A percentile compares a stretch with the other conserved stretches of the same genome.
Evolutionary conservation across 306 rosid genomes (phyloP).

Genomic region (Cucurbita argyrosperma): DNA sequence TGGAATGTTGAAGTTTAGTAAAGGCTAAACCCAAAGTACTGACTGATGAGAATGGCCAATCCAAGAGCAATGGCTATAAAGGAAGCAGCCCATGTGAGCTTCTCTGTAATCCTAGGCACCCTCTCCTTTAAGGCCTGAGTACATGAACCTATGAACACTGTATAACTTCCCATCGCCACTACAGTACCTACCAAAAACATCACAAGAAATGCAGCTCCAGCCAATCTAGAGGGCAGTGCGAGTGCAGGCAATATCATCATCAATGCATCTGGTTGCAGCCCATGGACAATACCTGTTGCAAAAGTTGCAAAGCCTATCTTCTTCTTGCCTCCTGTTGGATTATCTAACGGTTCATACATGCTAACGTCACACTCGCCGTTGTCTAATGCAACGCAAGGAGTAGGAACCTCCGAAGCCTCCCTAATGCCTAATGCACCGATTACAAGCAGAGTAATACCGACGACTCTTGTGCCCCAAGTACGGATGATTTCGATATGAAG

Average conservation of each 20-base stretch:
- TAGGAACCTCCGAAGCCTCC: conserved; percentile 76
- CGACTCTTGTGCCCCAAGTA: conserved; percentile 87
- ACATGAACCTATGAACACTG: conserved; percentile 78
- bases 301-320: conserved; percentile 93
- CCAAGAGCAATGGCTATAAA: conserved; percentile 84
- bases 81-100: conserved; percentile 93
- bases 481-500: conserved; percentile 76
- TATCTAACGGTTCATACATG: conserved; percentile 39
- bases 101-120: conserved; percentile 79
- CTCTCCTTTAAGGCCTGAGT: conserved; percentile 70
- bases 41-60: conserved; percentile 69
- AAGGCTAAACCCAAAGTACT: conserved; percentile 69
- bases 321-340: conserved; percentile 47
- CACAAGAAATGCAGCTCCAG: conserved; percentile 80
- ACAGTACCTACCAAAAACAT: conserved; percentile 87
- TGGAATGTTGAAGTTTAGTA: conserved; percentile 21
- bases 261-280: conserved; percentile 88
- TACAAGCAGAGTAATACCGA: conserved; percentile 63
- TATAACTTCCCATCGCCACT: conserved; percentile 88
- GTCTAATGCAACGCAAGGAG: conserved; percentile 71
- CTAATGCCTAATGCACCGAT: conserved; percentile 85
- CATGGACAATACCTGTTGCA: conserved; percentile 86
- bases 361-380: conserved; percentile 64
- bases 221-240: conserved; percentile 75
- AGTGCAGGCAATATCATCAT: conserved; percentile 74